These are phyloP conservation scores for Pseudonitzschia multiseries DNA, from an alignment of 108 stramenopile species.

Conservation along the genomic window DNA sequence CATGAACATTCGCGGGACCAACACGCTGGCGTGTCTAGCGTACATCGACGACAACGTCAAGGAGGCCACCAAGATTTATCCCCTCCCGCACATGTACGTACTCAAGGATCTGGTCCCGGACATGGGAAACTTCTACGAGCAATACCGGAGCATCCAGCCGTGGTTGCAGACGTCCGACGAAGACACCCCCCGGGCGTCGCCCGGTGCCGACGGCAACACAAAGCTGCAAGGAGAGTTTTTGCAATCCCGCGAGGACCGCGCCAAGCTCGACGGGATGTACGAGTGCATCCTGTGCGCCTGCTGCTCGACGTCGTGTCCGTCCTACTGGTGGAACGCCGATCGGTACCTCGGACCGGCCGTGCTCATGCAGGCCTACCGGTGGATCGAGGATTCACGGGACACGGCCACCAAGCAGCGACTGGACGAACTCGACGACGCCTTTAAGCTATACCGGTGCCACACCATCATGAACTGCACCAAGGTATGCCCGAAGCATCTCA, in stretches of 20 bases:
- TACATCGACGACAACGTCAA: constrained; percentile 84
- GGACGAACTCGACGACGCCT: constrained; percentile 93
- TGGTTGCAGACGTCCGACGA: constrained; percentile 87
- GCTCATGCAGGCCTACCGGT: constrained; percentile 96
- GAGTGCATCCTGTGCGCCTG: constrained; percentile 99
- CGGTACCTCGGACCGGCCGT: constrained; percentile 97
- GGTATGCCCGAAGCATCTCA: constrained; percentile 99
- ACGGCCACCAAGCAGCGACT: constrained; percentile 88
- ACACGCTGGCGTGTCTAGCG: constrained; percentile 93
- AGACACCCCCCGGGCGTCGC: constrained; percentile 15
- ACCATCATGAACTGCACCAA: constrained; percentile 99
- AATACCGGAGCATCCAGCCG: constrained; percentile 96
- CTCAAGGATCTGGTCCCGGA: constrained; percentile 98
- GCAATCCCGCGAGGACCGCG: constrained; percentile 84
- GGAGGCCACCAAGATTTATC: constrained; percentile 92
- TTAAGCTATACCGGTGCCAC: constrained; percentile 96
- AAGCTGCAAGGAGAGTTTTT: constrained; percentile 84
- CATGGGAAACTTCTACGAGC: constrained; percentile 98
- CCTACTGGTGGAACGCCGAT: constrained; percentile 98
- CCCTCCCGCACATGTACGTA: constrained; percentile 99
- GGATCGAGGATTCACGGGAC: constrained; percentile 97
- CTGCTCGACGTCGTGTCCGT: constrained; percentile 95
- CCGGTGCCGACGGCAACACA: constrained; percentile 30
- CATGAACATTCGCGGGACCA: constrained; percentile 99
- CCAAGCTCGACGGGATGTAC: constrained; percentile 97